Evolutionary conservation across 1,139 yeast genomes (phyloP).

Genomic region (Pneumocystis murina): DNA sequence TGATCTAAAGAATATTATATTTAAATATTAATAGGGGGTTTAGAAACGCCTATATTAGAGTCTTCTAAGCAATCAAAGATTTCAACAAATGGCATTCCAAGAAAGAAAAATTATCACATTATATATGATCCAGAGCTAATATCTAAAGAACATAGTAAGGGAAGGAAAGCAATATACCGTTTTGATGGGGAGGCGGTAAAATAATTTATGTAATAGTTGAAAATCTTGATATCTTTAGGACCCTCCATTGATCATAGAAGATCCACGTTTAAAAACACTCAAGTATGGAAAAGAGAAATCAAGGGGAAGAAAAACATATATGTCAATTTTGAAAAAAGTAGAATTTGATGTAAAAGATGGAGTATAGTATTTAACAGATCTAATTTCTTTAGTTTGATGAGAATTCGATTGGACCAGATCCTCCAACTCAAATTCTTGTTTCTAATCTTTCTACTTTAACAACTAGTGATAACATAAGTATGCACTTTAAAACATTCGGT

Average conservation of each 20-base stretch:
- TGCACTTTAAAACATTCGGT: conserved; percentile 52
- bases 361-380: conserved; percentile 17
- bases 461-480: conserved; percentile 29
- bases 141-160: conserved; percentile 3
- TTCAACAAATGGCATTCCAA: neutral
- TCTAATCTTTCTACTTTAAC: conserved; percentile 46
- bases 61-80: neutral
- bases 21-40: neutral
- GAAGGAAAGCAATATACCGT: conserved; percentile 7
- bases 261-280: conserved; percentile 38
- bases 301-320: conserved; percentile 29
- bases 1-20: neutral
- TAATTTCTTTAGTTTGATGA: conserved; percentile 36
- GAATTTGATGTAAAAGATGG: conserved; percentile 7
- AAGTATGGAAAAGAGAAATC: conserved; percentile 31
- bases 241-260: conserved; percentile 1
- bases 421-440: conserved; percentile 52
- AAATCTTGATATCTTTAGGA: neutral
- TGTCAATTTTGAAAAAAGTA: conserved; percentile 18
- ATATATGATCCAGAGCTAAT: conserved; percentile 12
- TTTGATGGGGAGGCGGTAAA: conserved; percentile 7
- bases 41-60: neutral
- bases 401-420: conserved; percentile 63
- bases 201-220: neutral
- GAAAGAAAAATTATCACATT: conserved; percentile 7